A percentile compares a stretch with the other conserved stretches of the same genome.
phyloP scores from a whole-genome alignment of 495 filamentous ascomycete genomes.

The Penicillium lagena region DNA sequence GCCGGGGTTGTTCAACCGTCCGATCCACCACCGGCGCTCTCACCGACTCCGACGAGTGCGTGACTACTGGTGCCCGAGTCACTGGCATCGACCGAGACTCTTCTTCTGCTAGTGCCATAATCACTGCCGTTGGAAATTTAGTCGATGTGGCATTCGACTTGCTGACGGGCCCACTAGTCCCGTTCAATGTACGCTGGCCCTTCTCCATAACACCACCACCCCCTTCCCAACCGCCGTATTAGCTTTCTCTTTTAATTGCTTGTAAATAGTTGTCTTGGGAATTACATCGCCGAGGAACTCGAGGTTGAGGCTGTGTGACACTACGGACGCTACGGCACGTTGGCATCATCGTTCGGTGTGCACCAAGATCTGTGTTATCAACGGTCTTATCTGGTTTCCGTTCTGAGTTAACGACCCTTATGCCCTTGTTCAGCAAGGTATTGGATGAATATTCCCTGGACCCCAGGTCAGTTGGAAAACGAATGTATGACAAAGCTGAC shows the following conservation, averaged over 20 bases:
- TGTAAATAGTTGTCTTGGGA: constrained; percentile 75
- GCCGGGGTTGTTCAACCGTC: constrained; percentile 23
- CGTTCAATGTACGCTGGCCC: constrained; percentile 49
- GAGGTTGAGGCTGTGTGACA: constrained; percentile 84
- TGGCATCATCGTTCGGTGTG: constrained; percentile 3
- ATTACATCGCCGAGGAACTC: constrained; percentile 92
- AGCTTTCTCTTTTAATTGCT: constrained; percentile 63
- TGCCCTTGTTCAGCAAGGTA: constrained; percentile 79
- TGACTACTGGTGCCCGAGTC: constrained; percentile 25
- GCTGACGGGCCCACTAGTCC: constrained; percentile 11
- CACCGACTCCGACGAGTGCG: too few relatives aligned
- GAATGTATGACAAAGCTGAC: too few relatives aligned
- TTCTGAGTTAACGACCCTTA: constrained; percentile 82
- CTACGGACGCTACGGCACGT: constrained; percentile 61
- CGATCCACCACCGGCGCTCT: constrained; percentile 35
- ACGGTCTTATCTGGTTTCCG: constrained; percentile 87
- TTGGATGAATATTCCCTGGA: constrained; percentile 91
- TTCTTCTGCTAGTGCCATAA: constrained; percentile 7
- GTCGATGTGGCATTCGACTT: too few relatives aligned
- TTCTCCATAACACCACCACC: constrained; percentile 38
- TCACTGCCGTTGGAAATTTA: too few relatives aligned
- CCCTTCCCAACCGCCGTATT: constrained; percentile 41
- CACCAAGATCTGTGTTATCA: constrained; percentile 92
- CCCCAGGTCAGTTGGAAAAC: constrained; percentile 7
- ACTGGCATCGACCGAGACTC: constrained; percentile 7